These are phyloP conservation scores for Fusarium coffeatum DNA, from an alignment of 2,329 filamentous ascomycete species.

Conservation along the genomic window DNA sequence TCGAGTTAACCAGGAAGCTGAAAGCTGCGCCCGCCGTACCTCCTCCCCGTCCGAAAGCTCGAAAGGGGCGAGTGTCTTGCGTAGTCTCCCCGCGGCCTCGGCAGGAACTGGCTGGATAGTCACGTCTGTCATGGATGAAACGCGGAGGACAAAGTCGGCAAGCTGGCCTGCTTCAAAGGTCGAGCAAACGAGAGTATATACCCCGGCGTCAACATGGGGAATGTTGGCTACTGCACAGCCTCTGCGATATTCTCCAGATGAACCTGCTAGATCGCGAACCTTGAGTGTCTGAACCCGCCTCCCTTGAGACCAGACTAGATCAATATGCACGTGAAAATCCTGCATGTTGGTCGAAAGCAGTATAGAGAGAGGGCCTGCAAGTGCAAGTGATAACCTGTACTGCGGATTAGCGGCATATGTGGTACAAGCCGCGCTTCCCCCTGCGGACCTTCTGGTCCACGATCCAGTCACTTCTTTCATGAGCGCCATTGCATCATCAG, in stretches of 20 bases:
- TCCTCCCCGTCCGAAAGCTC: conserved; percentile 59
- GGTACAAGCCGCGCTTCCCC: conserved; percentile 82
- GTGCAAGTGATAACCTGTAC: conserved; percentile 73
- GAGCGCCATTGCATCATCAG: conserved; percentile 68
- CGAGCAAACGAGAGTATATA: conserved; percentile 89
- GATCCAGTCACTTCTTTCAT: conserved; percentile 69
- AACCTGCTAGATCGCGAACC: conserved; percentile 80
- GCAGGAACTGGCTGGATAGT: conserved; percentile 70
- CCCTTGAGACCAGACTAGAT: conserved; percentile 82
- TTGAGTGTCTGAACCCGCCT: conserved; percentile 76
- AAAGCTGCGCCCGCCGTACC: conserved; percentile 55
- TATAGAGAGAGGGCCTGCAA: conserved; percentile 73
- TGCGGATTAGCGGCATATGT: conserved; percentile 90
- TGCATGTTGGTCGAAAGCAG: conserved; percentile 75
- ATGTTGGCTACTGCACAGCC: conserved; percentile 79
- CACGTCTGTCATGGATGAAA: conserved; percentile 73
- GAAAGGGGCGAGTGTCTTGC: conserved; percentile 68
- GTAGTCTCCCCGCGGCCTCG: conserved; percentile 80
- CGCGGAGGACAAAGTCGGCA: conserved; percentile 77
- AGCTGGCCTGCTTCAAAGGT: conserved; percentile 87
- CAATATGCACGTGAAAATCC: conserved; percentile 83
- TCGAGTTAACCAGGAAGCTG: conserved; percentile 65
- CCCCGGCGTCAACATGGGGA: conserved; percentile 71
- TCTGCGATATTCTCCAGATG: conserved; percentile 89
- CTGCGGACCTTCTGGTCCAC: conserved; percentile 85